Base-by-base conservation (phyloP, 2,329 filamentous ascomycete species). In the Verticillium alfalfae region DNA sequence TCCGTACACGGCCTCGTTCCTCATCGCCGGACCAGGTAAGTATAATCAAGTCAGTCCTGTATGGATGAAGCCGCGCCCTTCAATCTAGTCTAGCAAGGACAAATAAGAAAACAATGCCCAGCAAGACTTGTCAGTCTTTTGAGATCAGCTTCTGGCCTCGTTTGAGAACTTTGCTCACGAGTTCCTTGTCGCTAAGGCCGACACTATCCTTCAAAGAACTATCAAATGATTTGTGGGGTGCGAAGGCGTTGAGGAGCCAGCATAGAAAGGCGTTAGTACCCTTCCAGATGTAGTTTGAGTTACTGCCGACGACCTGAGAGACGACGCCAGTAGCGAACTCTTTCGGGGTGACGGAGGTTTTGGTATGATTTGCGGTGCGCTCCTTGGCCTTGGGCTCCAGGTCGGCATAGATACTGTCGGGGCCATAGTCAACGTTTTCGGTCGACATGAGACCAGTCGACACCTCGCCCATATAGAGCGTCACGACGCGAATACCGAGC, bases 401-500 rank as follows among this genome's bases (percentile, higher is more conserved):
- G 22, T 59, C 63, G 16, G 39, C 26, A 34, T 64, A 64, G 6
- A 64, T 12, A 54, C 63, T 63, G 2, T 61, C 52, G 1, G 56
- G 22, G 2, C 22, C 56, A 15, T 58, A 64, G 2, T n/a, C 26
- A 8, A 64, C 18, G 7, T 49, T 58, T 13, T 60, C 55, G 6
- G 61, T 18, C 15, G 15, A 22, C 7, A 54, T 56, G 15, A 63
- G 37, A 3, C 55, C 39, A 2, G 63, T 64, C 2, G 58, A 59
- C 22, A 62, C 59, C 15, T 59, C 62, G 39, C 63, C 64, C 18
- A 64, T 65, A 18, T 78, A 76, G 0, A 77, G 63, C 0, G 76
- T 70, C 1, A 73, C 76, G 0, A 78, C 66, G 55, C 73, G 75
- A 59, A 79, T 73, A 0, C 77, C 76, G 3, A 79, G 65, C 0